Base-by-base conservation (phyloP, 1,284 basidiomycete genomes). In the Porodaedalea pini region DNA sequence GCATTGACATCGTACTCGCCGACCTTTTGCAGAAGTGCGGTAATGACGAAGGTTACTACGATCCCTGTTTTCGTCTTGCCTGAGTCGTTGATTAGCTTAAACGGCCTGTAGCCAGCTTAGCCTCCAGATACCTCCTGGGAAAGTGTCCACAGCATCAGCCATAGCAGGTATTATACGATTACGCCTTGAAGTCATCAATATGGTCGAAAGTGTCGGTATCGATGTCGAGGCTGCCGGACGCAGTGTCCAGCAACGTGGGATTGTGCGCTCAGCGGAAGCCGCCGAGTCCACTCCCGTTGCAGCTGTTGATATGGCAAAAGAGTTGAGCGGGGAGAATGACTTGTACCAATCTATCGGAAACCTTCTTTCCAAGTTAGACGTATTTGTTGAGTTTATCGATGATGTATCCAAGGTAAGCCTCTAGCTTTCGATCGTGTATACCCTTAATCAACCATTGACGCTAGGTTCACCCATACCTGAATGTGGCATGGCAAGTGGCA, bases 391-490 rank as follows among this genome's bases (percentile, higher is more conserved):
- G 17, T 32, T 29, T 8, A 52, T 52, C 4, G 51, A 41, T 39
- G 19, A 6, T 3, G n/a, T 52, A 21, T 52, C 51, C 4, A 19
- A 52, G 19, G 51, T 52, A 39, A 36, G 32, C 34, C 25, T n/a
- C 21, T 4, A 15, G 10, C 31, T 2, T 2, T 52, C 3, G 34
- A 17, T 36, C n/a, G n/a, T 32, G 7, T 43, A 7, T 10, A 17
- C 27, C 25, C 4, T 39, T 23, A 36, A 4, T 36, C 31, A 6
- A n/a, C 6, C 40, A 3, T 5, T 51, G 3, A 11, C 25, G 13
- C 36, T 52, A 52, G 51, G 29, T 52, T 17, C 51, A 52, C 25
- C 51, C 51, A 2, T 52, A 37, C n/a, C 6, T 29, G 4, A 40
- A n/a, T n/a, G 11, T 52, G 8, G 23, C 51, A 15, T 40, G 34